These are phyloP conservation scores for Pichia sp. DNA, from an alignment of 1,139 yeast species.

Conservation along the genomic window DNA sequence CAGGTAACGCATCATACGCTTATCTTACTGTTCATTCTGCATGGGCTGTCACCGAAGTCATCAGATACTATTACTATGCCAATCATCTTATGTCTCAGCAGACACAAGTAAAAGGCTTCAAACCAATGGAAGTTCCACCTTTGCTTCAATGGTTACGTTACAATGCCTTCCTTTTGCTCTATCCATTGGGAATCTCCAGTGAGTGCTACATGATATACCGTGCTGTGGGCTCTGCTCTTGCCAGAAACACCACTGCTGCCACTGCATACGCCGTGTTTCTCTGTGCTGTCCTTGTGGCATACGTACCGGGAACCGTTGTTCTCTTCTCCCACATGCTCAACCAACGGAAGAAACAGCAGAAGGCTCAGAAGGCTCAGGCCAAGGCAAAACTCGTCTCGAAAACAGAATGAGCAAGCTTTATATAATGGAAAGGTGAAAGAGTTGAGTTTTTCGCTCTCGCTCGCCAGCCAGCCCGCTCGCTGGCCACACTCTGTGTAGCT, in stretches of 20 bases:
- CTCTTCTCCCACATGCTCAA: constrained; percentile 83
- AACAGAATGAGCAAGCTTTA: too few relatives aligned
- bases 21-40: constrained; percentile 67
- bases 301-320: constrained; percentile 82
- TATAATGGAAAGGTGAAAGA: too few relatives aligned
- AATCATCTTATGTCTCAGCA: constrained; percentile 41
- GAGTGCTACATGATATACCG: constrained; percentile 68
- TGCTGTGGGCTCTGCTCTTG: constrained; percentile 37
- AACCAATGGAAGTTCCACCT: constrained; percentile 43
- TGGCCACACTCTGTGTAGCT: too few relatives aligned
- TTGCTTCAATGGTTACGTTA: constrained; percentile 71
- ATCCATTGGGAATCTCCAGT: constrained; percentile 87
- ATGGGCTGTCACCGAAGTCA: constrained; percentile 88
- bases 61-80: constrained; percentile 84
- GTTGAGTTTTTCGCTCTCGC: too few relatives aligned
- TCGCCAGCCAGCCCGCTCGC: too few relatives aligned
- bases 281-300: constrained; percentile 42
- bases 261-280: constrained; percentile 14
- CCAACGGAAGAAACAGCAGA: constrained; percentile 60
- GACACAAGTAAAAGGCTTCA: background rate
- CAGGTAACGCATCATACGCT: constrained; percentile 52
- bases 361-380: constrained; percentile 13
- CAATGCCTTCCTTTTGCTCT: constrained; percentile 72
- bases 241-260: constrained; percentile 43
- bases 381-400: background rate